Evolutionary conservation across 2,329 filamentous ascomycete species (phyloP).

Genomic region (Colletotrichum neosansevieriae): DNA sequence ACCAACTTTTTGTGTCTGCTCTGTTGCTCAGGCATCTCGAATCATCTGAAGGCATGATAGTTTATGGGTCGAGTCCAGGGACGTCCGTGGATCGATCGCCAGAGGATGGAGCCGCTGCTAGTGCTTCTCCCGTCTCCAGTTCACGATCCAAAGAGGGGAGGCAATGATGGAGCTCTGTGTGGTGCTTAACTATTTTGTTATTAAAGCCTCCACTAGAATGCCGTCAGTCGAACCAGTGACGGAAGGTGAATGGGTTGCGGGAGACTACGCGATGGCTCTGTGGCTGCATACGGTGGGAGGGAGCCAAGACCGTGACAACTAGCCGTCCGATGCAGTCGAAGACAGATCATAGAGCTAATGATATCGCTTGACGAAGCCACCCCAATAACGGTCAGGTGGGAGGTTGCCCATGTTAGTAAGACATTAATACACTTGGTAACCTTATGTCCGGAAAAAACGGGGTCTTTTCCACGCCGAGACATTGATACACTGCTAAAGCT

Average conservation of each 20-base stretch:
- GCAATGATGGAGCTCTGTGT: slow-evolving; percentile 13
- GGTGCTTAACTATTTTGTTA: background rate
- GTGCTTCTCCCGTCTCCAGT: slow-evolving; percentile 30
- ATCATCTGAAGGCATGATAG: slow-evolving; percentile 27
- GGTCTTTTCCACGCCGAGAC: no score
- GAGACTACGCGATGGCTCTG: background rate
- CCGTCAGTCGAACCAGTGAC: background rate
- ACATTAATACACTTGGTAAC: slow-evolving; percentile 1
- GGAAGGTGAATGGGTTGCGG: slow-evolving; percentile 12
- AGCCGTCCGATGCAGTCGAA: slow-evolving; percentile 20
- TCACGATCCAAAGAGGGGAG: slow-evolving; percentile 4
- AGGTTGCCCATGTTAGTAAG: slow-evolving; percentile 5
- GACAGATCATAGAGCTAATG: background rate
- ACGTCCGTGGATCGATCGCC: slow-evolving; percentile 32
- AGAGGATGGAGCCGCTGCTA: slow-evolving; percentile 11
- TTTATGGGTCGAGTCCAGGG: slow-evolving; percentile 25
- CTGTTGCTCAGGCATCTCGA: slow-evolving; percentile 17
- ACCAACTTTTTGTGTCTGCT: background rate
- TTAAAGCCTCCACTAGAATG: slow-evolving; percentile 11
- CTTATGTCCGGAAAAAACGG: no score
- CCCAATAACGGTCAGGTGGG: slow-evolving; percentile 10
- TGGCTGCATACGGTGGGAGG: slow-evolving; percentile 31
- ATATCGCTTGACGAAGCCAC: slow-evolving; percentile 13
- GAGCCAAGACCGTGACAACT: slow-evolving; percentile 34
- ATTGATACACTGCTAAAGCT: slow-evolving; percentile 1